Evolutionary conservation across 2,329 filamentous ascomycete species (phyloP).

Genomic region (Alternaria metachromatica): DNA sequence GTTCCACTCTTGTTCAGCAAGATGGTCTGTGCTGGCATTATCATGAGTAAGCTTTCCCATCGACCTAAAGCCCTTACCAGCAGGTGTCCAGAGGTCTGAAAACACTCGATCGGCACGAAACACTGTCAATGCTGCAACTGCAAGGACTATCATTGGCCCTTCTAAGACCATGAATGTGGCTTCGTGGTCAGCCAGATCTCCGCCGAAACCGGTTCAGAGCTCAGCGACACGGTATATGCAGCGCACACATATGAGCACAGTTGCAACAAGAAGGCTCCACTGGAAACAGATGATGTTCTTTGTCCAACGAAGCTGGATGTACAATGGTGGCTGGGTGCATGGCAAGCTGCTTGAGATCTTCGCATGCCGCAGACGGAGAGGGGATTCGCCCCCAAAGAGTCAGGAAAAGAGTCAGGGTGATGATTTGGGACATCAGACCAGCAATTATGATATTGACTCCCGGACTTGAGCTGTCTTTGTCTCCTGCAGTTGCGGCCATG

Average conservation of each 20-base stretch:
- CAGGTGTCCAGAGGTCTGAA: conserved; percentile 10
- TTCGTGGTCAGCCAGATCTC: conserved; percentile 55
- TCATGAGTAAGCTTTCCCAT: conserved; percentile 15
- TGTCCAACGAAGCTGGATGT: conserved; percentile 21
- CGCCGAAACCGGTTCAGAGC: conserved; percentile 53
- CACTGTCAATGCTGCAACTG: conserved; percentile 52
- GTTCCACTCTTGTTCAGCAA: conserved; percentile 18
- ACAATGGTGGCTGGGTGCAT: conserved; percentile 30
- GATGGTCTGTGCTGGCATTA: conserved; percentile 11
- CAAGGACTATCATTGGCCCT: conserved; percentile 58
- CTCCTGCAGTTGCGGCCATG: conserved; percentile 59
- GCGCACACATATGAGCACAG: conserved; percentile 54
- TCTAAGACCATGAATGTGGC: conserved; percentile 59
- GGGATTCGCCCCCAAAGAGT: conserved; percentile 47
- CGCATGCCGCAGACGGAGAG: conserved; percentile 23
- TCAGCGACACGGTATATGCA: conserved; percentile 57
- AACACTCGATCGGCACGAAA: conserved; percentile 53
- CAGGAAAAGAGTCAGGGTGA: conserved; percentile 58
- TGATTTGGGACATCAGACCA: conserved; percentile 62
- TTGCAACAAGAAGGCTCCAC: conserved; percentile 48
- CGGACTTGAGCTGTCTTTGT: conserved; percentile 47
- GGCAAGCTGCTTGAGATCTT: conserved; percentile 22
- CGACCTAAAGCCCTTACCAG: conserved; percentile 28
- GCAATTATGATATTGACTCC: conserved; percentile 64
- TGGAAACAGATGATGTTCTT: conserved; percentile 28